Conservation (phyloP, 2,329 filamentous ascomycete species). For the Diaporthe longicolla region DNA sequence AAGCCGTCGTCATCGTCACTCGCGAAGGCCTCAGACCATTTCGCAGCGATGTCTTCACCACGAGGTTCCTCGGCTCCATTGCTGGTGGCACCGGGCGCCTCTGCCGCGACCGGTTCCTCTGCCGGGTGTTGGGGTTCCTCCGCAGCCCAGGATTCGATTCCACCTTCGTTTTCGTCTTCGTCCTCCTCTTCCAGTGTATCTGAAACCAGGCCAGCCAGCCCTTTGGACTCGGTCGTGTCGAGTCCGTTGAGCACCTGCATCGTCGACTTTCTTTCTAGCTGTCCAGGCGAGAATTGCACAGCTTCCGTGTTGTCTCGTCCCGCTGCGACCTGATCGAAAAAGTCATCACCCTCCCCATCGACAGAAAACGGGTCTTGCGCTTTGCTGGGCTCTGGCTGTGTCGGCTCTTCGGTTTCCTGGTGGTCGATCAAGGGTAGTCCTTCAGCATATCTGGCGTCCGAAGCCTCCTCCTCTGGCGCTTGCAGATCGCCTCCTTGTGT, state of each 20-base stretch:
- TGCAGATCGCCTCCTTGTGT: conserved; percentile 59
- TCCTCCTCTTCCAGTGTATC: conserved; percentile 52
- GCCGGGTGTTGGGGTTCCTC: conserved; percentile 40
- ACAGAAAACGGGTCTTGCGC: conserved; percentile 55
- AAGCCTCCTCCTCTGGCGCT: conserved; percentile 57
- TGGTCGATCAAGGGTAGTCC: conserved; percentile 74
- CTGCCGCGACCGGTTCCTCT: conserved; percentile 45
- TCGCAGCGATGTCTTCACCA: conserved; percentile 79
- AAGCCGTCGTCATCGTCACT: conserved; percentile 79
- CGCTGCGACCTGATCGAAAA: conserved; percentile 69
- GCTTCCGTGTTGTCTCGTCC: conserved; percentile 48
- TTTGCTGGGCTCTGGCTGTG: conserved; percentile 44
- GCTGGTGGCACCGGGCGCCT: conserved; percentile 44
- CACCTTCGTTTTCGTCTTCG: conserved; percentile 46
- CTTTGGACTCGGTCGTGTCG: conserved; percentile 51
- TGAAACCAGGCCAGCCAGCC: conserved; percentile 47
- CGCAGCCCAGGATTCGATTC: conserved; percentile 16
- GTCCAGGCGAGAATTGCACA: conserved; percentile 47
- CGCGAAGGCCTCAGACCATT: conserved; percentile 86
- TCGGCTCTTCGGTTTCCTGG: conserved; percentile 47
- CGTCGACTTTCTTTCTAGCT: conserved; percentile 78
- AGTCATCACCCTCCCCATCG: conserved; percentile 68
- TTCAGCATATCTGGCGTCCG: conserved; percentile 77
- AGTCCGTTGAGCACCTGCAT: conserved; percentile 73
- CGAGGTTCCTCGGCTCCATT: conserved; percentile 46